A percentile compares a stretch with the other conserved stretches of the same genome.
Evolutionary conservation across 2,329 filamentous ascomycete species (phyloP).

Genomic region (Diaporthe sp.): DNA sequence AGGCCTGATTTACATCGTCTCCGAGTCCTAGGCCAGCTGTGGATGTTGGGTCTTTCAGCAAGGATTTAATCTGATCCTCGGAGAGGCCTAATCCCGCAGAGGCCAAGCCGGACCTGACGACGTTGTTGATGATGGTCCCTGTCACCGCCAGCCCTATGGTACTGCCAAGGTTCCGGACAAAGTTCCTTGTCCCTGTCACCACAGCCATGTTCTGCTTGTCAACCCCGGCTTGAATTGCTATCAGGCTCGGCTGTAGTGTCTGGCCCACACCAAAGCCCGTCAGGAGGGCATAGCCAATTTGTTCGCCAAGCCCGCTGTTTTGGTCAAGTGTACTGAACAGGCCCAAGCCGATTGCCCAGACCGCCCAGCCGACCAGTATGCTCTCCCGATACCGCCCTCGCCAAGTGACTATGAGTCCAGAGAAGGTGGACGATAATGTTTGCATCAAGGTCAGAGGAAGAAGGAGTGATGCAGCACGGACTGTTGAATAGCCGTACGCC

Average conservation of each 20-base stretch:
- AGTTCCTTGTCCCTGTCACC: conserved; percentile 38
- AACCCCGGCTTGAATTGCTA: conserved; percentile 38
- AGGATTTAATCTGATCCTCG: neutral
- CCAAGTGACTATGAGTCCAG: conserved; percentile 35
- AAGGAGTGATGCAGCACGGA: conserved; percentile 37
- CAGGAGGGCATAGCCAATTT: conserved; percentile 38
- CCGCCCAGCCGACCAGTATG: conserved; percentile 31
- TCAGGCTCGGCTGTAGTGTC: conserved; percentile 38
- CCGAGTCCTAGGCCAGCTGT: neutral
- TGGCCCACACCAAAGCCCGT: conserved; percentile 35
- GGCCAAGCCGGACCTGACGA: conserved; percentile 8
- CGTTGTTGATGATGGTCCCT: conserved; percentile 25
- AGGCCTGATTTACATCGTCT: neutral
- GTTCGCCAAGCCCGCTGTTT: conserved; percentile 6
- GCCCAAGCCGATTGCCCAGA: conserved; percentile 38
- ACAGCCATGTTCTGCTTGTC: conserved; percentile 37
- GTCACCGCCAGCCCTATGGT: conserved; percentile 31
- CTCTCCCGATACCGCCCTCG: conserved; percentile 36
- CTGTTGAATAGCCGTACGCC: conserved; percentile 38
- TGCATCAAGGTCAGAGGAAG: conserved; percentile 38
- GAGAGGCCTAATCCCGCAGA: neutral
- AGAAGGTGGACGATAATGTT: conserved; percentile 36
- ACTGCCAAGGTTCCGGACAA: conserved; percentile 35
- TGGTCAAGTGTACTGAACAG: conserved; percentile 34
- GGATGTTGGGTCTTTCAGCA: neutral